Conservation (phyloP, 768 basidiomycete species). For the Trametes maxima region DNA sequence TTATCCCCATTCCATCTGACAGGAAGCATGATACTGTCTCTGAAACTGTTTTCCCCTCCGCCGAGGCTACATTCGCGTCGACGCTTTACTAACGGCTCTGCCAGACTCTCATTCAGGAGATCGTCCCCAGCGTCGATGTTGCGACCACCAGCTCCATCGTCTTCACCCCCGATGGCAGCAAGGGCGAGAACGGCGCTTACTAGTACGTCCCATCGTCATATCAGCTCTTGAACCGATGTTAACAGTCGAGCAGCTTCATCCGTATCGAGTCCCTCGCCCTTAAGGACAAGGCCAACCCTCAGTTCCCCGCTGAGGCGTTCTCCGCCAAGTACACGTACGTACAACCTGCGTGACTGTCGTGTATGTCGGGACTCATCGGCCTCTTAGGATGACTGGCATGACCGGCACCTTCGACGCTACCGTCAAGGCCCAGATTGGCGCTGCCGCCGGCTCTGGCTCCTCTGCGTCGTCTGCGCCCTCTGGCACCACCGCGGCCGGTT, state of each 20-base stretch:
- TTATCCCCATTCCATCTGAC: conserved; percentile 6
- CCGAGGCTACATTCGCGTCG: too few species aligned
- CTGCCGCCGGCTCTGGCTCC: conserved; percentile 50
- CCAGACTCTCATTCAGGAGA: conserved; percentile 58
- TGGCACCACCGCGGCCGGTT: conserved; percentile 29
- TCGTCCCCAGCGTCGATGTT: conserved; percentile 54
- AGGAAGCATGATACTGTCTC: neutral
- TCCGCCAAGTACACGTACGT: conserved; percentile 78
- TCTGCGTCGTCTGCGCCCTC: conserved; percentile 56
- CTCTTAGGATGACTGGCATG: conserved; percentile 64
- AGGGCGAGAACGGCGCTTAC: conserved; percentile 55
- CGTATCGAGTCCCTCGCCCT: conserved; percentile 63
- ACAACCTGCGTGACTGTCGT: neutral
- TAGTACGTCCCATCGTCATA: conserved; percentile 47
- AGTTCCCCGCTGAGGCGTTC: conserved; percentile 69
- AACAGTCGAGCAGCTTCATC: conserved; percentile 59
- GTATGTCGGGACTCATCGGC: neutral
- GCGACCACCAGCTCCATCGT: conserved; percentile 44
- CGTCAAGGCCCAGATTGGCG: conserved; percentile 55
- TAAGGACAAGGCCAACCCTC: conserved; percentile 53
- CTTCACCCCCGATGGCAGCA: conserved; percentile 53
- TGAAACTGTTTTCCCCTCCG: too few species aligned
- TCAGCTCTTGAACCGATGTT: neutral
- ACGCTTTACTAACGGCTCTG: neutral
- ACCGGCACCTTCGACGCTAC: conserved; percentile 63